These are phyloP conservation scores for Pestalotiopsis fici DNA, from an alignment of 2,329 filamentous ascomycete genomes.

Conservation along the genomic window DNA sequence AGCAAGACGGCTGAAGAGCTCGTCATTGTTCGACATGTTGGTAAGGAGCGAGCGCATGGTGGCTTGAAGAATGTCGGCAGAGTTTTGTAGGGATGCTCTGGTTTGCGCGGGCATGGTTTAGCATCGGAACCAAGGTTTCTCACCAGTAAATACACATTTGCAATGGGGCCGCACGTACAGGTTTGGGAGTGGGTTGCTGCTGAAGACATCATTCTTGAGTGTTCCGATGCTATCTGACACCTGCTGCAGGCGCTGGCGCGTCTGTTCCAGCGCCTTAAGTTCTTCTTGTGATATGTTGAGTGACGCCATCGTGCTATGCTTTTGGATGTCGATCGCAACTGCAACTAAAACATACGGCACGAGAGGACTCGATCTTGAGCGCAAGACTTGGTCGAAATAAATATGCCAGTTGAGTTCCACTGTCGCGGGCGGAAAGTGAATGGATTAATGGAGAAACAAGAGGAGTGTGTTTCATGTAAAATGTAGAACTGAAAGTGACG, in stretches of 20 bases:
- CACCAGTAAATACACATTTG: background rate
- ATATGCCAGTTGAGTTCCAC: no score
- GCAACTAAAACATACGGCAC: background rate
- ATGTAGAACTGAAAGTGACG: no score
- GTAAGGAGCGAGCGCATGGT: constrained; percentile 70
- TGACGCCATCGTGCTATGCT: constrained; percentile 32
- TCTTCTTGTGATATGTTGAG: constrained; percentile 59
- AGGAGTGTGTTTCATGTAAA: no score
- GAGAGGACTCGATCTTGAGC: background rate
- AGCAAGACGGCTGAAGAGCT: constrained; percentile 69
- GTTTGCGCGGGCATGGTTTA: background rate
- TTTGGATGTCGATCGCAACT: background rate
- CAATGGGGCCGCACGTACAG: constrained; percentile 59
- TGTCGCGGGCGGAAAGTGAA: no score
- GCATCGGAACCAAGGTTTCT: background rate
- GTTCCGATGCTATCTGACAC: constrained; percentile 69
- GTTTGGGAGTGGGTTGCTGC: constrained; percentile 67
- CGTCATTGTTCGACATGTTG: constrained; percentile 63
- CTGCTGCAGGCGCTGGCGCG: constrained; percentile 67
- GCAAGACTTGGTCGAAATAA: no score
- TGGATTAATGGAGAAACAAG: no score
- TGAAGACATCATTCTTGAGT: constrained; percentile 59
- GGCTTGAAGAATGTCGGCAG: constrained; percentile 68
- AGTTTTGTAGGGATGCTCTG: constrained; percentile 73
- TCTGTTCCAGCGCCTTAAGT: constrained; percentile 70